These are phyloP conservation scores for Fusarium sp. DNA, from an alignment of 2,329 filamentous ascomycete genomes.

Conservation along the genomic window DNA sequence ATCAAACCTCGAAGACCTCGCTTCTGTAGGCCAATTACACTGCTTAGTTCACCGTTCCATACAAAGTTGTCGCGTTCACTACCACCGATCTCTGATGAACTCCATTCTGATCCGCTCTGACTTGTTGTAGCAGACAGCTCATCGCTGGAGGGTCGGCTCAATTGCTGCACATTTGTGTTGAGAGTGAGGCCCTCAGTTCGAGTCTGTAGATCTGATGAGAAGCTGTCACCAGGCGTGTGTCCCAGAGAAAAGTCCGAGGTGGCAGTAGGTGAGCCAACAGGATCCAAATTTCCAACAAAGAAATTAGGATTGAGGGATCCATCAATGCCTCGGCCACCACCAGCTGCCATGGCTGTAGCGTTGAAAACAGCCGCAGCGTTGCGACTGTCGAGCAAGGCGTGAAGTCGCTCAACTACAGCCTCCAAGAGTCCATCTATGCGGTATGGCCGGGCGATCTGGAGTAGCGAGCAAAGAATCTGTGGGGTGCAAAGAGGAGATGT, in stretches of 20 bases:
- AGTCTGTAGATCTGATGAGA: constrained; percentile 48
- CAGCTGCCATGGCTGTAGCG: constrained; percentile 96
- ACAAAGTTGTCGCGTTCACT: constrained; percentile 64
- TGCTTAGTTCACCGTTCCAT: constrained; percentile 85
- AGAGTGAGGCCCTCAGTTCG: constrained; percentile 59
- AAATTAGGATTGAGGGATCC: constrained; percentile 73
- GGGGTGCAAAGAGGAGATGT: constrained; percentile 87
- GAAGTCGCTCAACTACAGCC: constrained; percentile 89
- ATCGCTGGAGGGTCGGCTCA: constrained; percentile 57
- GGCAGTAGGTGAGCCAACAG: constrained; percentile 51
- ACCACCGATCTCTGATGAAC: constrained; percentile 65
- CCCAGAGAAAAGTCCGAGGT: constrained; percentile 52
- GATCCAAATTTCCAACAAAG: constrained; percentile 64
- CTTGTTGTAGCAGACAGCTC: constrained; percentile 64
- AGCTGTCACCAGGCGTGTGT: constrained; percentile 47
- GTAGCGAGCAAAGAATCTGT: constrained; percentile 92
- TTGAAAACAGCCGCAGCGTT: constrained; percentile 99
- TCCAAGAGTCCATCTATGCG: constrained; percentile 92
- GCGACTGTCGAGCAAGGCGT: constrained; percentile 87
- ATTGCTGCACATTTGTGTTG: constrained; percentile 57
- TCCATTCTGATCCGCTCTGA: constrained; percentile 67
- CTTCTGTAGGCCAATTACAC: constrained; percentile 96
- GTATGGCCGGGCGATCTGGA: constrained; percentile 94
- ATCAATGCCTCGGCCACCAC: constrained; percentile 86
- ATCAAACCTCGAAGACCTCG: constrained; percentile 90